Evolutionary conservation across 2,329 filamentous ascomycete species (phyloP).

Genomic region (Sordariomycetes sp.): DNA sequence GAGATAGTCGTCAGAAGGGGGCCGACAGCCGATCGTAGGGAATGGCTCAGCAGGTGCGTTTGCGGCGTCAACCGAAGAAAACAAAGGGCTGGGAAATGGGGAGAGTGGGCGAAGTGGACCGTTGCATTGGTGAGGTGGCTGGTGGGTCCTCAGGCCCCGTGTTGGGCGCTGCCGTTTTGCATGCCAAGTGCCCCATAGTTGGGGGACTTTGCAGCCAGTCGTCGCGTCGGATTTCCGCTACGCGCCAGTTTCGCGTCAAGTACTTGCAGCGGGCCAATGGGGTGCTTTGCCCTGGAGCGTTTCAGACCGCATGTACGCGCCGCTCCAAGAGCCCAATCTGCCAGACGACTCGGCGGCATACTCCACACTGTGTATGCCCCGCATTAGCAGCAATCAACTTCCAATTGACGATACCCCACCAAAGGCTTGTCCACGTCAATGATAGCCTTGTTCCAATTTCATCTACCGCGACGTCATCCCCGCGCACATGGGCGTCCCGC

Average conservation of each 20-base stretch:
- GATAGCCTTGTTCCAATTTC: neutral
- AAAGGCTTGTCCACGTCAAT: neutral
- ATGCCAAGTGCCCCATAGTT: neutral
- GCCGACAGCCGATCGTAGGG: neutral
- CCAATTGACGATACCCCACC: neutral
- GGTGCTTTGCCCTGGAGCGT: neutral
- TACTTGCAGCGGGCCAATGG: neutral
- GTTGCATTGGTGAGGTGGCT: neutral
- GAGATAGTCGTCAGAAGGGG: neutral
- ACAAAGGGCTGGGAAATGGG: neutral
- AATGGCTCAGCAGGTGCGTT: neutral
- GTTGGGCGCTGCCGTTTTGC: neutral
- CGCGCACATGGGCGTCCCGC: neutral
- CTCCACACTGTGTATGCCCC: neutral
- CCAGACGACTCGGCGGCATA: neutral
- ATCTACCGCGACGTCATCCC: neutral
- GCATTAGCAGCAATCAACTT: neutral
- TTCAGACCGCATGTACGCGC: neutral
- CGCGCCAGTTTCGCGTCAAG: conserved; percentile 4
- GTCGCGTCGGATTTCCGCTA: neutral
- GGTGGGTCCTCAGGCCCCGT: neutral
- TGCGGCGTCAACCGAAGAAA: neutral
- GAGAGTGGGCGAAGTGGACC: neutral
- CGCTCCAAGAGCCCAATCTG: neutral
- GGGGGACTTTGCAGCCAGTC: neutral